These are phyloP conservation scores for Leccinum rimulosum DNA, from an alignment of 768 basidiomycete genomes.

Conservation along the genomic window DNA sequence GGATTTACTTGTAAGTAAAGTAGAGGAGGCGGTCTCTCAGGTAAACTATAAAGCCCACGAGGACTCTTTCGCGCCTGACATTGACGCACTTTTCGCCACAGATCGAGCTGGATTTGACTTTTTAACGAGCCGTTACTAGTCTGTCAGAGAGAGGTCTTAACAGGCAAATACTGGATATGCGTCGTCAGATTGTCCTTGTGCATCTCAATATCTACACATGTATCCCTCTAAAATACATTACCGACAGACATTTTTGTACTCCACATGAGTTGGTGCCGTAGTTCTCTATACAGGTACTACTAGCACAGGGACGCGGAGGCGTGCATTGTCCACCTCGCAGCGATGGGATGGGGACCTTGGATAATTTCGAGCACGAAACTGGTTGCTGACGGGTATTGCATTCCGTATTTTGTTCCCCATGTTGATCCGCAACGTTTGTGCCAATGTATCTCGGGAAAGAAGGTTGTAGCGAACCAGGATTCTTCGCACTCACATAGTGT, in stretches of 20 bases:
- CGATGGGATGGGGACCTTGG: neutral
- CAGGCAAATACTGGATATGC: neutral
- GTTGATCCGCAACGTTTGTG: neutral
- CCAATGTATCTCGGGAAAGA: too few relatives aligned
- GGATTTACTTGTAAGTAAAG: constrained; percentile 2
- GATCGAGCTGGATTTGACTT: constrained; percentile 6
- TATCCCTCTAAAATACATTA: neutral
- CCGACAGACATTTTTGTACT: neutral
- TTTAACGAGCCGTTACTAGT: neutral
- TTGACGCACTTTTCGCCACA: neutral
- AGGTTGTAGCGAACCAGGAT: too few relatives aligned
- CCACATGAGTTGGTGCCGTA: too few relatives aligned
- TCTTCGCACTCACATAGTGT: too few relatives aligned
- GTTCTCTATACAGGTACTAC: too few relatives aligned
- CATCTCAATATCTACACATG: neutral
- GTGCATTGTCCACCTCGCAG: constrained; percentile 10
- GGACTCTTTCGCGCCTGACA: neutral
- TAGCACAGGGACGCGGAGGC: constrained; percentile 1
- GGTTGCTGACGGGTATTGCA: neutral
- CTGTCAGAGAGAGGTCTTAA: neutral
- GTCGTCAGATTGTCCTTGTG: neutral
- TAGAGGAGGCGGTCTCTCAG: constrained; percentile 12
- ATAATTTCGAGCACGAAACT: constrained; percentile 8
- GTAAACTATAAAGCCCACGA: neutral
- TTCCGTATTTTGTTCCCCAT: constrained; percentile 5